Base-by-base conservation (phyloP, 2,329 filamentous ascomycete genomes). In the Apiospora koreana region DNA sequence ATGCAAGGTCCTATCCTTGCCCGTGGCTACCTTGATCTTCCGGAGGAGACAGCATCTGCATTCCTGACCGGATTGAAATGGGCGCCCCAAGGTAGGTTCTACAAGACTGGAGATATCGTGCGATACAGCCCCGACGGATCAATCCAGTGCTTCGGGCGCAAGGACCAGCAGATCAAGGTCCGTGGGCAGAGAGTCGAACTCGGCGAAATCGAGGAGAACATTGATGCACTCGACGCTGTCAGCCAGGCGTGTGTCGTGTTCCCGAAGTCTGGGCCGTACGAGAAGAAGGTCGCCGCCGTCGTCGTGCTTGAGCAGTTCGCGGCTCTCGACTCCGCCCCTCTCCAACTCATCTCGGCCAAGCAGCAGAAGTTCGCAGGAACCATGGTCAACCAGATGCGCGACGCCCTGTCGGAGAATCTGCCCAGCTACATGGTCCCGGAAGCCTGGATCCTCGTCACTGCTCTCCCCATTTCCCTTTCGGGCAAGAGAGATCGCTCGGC, bases 101-200 rank as follows among this genome's bases (percentile, higher is more conserved):
- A 72, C 10, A 67, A 72, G 8, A 50, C 69, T 1, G 70, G 74
- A 12, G 70, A 73, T 46, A 48, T 67, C 81, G 80, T 23, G 72
- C 75, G 25, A 72, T 80, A 66, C 69, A 69, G 21, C 25, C 68
- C 45, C 1, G 76, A 80, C 46, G 81, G 81, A 12, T 62, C 54
- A n/a, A 62, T 62, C 31, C 54, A 62, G 21, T 62, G 54, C 12
- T 62, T 62, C 67, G 85, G 84, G 67, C 80, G 85, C 62, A 83
- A 83, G 69, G 84, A 86, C 73, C 80, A 80, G 0, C 84, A 86
- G 73, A 79, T 86, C 62, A 87, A 86, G 74, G 76, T 86, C 25
- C 80, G 82, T 38, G 87, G 87, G 54, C 85, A 79, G 67, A 72
- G 83, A 72, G 77, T 84, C 73, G 87, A 82, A 76, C 76, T 83